Evolutionary conservation across 1,284 basidiomycete genomes (phyloP).

Genomic region (Psilocybe mexicana): DNA sequence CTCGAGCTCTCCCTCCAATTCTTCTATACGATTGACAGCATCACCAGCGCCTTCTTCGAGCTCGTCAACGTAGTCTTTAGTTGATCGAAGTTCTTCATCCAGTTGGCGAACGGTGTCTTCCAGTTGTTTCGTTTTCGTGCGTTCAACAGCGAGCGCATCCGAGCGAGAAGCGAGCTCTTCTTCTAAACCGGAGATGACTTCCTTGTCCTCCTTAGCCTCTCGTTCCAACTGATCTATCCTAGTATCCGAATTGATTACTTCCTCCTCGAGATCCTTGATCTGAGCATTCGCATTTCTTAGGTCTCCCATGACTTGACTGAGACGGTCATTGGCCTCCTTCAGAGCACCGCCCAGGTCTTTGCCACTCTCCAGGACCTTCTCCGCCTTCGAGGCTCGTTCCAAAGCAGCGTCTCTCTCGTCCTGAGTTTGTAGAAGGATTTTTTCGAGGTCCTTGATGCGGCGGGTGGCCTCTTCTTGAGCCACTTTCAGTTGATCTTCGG

Average conservation of each 20-base stretch:
- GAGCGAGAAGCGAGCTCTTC: slow-evolving; percentile 39
- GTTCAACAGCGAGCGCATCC: slow-evolving; percentile 38
- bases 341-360: slow-evolving; percentile 67
- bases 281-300: slow-evolving; percentile 57
- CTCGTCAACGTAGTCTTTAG: slow-evolving; percentile 53
- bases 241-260: slow-evolving; percentile 48
- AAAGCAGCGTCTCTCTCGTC: slow-evolving; percentile 56
- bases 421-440: slow-evolving; percentile 41
- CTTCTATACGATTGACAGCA: slow-evolving; percentile 48
- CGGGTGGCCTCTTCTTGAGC: slow-evolving; percentile 41
- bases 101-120: slow-evolving; percentile 41
- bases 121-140: slow-evolving; percentile 43
- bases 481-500: slow-evolving; percentile 45
- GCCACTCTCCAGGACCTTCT: slow-evolving; percentile 56
- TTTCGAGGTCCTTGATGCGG: slow-evolving; percentile 48
- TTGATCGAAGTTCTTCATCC: slow-evolving; percentile 40
- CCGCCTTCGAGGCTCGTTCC: slow-evolving; percentile 61
- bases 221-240: slow-evolving; percentile 54
- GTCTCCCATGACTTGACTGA: slow-evolving; percentile 53
- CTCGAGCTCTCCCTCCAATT: slow-evolving; percentile 52
- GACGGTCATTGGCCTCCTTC: slow-evolving; percentile 60
- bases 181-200: slow-evolving; percentile 39
- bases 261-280: slow-evolving; percentile 57
- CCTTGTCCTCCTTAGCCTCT: slow-evolving; percentile 52
- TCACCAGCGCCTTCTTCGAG: slow-evolving; percentile 53